phyloP scores from a whole-genome alignment of 2,329 filamentous ascomycete species.

The Botrytis cinerea region DNA sequence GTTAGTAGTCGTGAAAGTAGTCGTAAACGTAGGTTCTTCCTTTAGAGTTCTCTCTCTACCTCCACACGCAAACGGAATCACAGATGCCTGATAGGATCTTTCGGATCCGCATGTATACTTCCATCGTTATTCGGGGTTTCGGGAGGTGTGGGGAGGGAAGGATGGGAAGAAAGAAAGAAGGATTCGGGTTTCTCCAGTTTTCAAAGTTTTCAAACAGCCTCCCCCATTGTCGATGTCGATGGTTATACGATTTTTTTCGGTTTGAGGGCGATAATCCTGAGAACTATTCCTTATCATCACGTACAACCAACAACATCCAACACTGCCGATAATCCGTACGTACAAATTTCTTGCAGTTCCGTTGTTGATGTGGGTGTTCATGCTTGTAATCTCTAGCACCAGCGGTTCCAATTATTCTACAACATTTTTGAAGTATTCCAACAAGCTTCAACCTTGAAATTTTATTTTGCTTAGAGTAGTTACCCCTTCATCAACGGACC shows the following conservation, averaged over 20 bases:
- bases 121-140: not conserved
- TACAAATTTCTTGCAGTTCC: slow-evolving; percentile 22
- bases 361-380: slow-evolving; percentile 17
- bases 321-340: slow-evolving; percentile 3
- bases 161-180: not conserved
- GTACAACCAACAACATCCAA: slow-evolving; percentile 6
- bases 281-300: slow-evolving; percentile 6
- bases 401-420: not conserved
- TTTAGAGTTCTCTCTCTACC: not conserved
- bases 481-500: slow-evolving; percentile 21
- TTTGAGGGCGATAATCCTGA: not conserved
- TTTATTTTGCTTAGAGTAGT: not conserved
- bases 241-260: not conserved
- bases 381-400: slow-evolving; percentile 7
- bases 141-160: slow-evolving; percentile 1
- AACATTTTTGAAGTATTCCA: not conserved
- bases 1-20: slow-evolving; percentile 6
- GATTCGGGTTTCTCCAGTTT: not conserved
- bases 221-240: slow-evolving; percentile 2
- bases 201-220: not conserved
- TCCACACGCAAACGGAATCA: not conserved
- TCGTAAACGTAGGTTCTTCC: slow-evolving; percentile 14
- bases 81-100: not conserved
- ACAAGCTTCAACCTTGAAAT: slow-evolving; percentile 14
- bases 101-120: not conserved